Evolutionary conservation across 805 yeast genomes (phyloP).

Genomic region (Saturnispora saitoi): DNA sequence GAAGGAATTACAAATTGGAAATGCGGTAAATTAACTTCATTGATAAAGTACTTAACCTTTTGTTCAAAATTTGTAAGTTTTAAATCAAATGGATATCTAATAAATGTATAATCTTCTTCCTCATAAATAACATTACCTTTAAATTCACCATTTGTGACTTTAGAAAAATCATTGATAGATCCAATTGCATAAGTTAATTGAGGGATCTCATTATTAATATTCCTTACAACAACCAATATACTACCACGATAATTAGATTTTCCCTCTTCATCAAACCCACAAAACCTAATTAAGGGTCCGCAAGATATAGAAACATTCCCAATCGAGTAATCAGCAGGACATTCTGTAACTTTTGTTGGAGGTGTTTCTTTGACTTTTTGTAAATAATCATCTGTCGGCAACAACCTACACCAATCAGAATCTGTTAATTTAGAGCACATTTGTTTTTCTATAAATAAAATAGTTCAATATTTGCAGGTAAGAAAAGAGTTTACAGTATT

Average conservation of each 20-base stretch:
- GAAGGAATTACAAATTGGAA: constrained; percentile 69
- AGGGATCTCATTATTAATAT: constrained; percentile 19
- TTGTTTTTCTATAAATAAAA: not conserved
- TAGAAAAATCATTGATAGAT: constrained; percentile 19
- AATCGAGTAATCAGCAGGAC: constrained; percentile 20
- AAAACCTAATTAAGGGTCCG: constrained; percentile 72
- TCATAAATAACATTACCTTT: constrained; percentile 36
- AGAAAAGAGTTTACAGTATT: not conserved
- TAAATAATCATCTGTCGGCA: constrained; percentile 23
- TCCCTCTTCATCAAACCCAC: constrained; percentile 50
- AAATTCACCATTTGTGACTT: constrained; percentile 7
- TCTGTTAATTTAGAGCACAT: not conserved
- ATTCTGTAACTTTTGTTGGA: constrained; percentile 16
- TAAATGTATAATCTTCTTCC: constrained; percentile 45
- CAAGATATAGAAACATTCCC: constrained; percentile 41
- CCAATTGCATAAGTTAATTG: constrained; percentile 28
- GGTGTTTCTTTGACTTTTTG: constrained; percentile 14
- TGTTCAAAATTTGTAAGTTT: constrained; percentile 44
- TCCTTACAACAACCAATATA: constrained; percentile 54
- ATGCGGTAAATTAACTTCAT: constrained; percentile 31
- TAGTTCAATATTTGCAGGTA: not conserved
- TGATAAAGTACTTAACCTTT: constrained; percentile 52
- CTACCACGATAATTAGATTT: constrained; percentile 55
- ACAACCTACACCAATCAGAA: not conserved
- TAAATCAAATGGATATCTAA: constrained; percentile 55